phyloP scores from a whole-genome alignment of 306 rosid species.

The Gastrolobium bilobum region DNA sequence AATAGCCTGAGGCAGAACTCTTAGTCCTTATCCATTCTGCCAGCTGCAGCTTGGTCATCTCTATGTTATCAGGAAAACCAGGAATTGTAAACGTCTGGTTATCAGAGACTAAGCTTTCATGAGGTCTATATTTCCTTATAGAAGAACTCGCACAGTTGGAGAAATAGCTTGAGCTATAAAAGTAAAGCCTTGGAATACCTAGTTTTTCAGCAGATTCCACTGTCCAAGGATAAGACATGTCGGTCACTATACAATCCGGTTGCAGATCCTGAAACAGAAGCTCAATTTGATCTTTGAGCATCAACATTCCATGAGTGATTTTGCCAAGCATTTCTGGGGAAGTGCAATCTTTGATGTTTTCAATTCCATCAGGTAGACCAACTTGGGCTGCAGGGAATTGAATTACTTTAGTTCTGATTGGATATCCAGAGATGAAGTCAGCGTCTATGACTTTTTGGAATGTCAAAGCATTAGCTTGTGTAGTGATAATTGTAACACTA shows the following conservation, averaged over 20 bases:
- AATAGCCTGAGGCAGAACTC: neutral
- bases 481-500: slow-evolving; percentile 30
- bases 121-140: slow-evolving; percentile 11
- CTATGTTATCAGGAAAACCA: neutral
- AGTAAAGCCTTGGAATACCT: slow-evolving; percentile 34
- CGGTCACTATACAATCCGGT: slow-evolving; percentile 40
- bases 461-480: slow-evolving; percentile 8
- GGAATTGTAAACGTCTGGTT: slow-evolving; percentile 10
- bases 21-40: neutral
- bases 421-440: slow-evolving; percentile 27
- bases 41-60: slow-evolving; percentile 20
- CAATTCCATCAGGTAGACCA: slow-evolving; percentile 44
- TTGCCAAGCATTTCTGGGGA: neutral
- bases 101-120: slow-evolving; percentile 27
- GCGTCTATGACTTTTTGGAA: slow-evolving; percentile 26
- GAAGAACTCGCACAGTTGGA: neutral
- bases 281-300: slow-evolving; percentile 24
- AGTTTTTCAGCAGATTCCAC: slow-evolving; percentile 38
- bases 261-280: slow-evolving; percentile 21
- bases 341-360: slow-evolving; percentile 14
- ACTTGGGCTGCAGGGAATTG: slow-evolving; percentile 35
- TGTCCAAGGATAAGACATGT: slow-evolving; percentile 40
- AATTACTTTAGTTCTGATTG: slow-evolving; percentile 10
- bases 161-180: slow-evolving; percentile 34
- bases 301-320: neutral